Percentiles rank a stretch among this genome's conserved stretches.
phyloP scores from a whole-genome alignment of 306 rosid genomes.

The Glycine latifolia region DNA sequence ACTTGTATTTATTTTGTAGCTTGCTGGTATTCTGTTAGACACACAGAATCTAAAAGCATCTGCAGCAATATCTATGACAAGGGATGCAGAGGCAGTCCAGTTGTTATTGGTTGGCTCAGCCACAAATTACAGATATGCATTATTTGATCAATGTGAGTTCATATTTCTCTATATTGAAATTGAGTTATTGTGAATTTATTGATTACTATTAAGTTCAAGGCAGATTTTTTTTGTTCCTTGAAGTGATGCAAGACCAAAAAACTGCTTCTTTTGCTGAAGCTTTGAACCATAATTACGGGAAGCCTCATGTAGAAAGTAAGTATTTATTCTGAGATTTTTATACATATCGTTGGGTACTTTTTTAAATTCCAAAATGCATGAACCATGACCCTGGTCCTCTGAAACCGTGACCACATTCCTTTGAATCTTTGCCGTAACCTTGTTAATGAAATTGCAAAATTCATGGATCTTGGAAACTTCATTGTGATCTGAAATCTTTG shows the following conservation, averaged over 20 bases:
- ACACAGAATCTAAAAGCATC: slow-evolving; percentile 71
- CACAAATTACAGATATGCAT: slow-evolving; percentile 69
- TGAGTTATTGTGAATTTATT: slow-evolving; percentile 29
- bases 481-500: slow-evolving; percentile 6
- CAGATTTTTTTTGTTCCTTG: slow-evolving; percentile 37
- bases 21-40: slow-evolving; percentile 87
- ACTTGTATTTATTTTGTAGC: slow-evolving; percentile 58
- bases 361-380: slow-evolving; percentile 1
- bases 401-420: not conserved
- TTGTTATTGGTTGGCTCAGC: slow-evolving; percentile 73
- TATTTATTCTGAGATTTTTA: slow-evolving; percentile 37
- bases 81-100: slow-evolving; percentile 94
- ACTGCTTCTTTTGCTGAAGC: slow-evolving; percentile 66
- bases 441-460: not conserved
- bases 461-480: slow-evolving; percentile 7
- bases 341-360: not conserved
- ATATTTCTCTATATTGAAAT: slow-evolving; percentile 7
- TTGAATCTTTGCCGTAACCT: not conserved
- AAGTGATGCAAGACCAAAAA: slow-evolving; percentile 76
- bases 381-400: not conserved
- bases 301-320: slow-evolving; percentile 65
- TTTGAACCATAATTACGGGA: slow-evolving; percentile 68
- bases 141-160: slow-evolving; percentile 72
- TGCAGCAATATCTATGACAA: slow-evolving; percentile 66
- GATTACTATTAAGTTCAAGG: slow-evolving; percentile 23